Evolutionary conservation across 208 protist species (phyloP), one percentile per base, ranked within the genome.

Genomic region (Leishmania mexicana): DNA sequence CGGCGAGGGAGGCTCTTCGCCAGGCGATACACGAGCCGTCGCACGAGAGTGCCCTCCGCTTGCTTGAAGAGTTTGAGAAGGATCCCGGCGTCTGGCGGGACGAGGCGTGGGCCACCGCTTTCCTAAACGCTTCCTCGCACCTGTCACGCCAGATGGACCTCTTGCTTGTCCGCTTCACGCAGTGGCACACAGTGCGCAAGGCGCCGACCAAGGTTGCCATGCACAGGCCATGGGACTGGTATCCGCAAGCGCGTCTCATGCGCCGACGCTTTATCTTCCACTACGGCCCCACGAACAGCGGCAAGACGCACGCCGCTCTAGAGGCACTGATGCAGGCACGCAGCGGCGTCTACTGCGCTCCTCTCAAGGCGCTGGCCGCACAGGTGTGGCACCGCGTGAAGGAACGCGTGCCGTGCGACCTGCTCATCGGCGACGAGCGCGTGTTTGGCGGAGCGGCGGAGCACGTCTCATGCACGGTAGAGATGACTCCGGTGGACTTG

Each of bases 261-360:
- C 85, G 85, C 57, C 94, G 95, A 45, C 80, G 80, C 17, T 96
- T 98, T 78, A 83, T 98, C 78, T 96, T 96, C 70, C 97, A 99
- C 83, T 75, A 94, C 72, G 98, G 98, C 11, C 96, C 97, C 10
- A 99, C 98, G 21, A 99, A 99, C 88, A 97, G 92, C 83, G 98
- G 98, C 51, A 99, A 99, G 87, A 99, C 97, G 15, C 92, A 99
- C 83, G 83, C 83, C 0, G 97, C 97, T 0, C 78, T 99, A 17
- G 85, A 93, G 77, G 86, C 85, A 62, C 74, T 98, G 64, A 72
- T 83, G 70, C 65, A 45, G 53, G 89, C 94, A 2, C 83, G 90
- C 24, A 94, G 84, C 75, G 98, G 97, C 38, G 89, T 98, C 19
- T 99, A 99, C 90, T 97, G 94, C 78, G 98, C 95, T 1, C 98